Evolutionary conservation across 768 basidiomycete genomes (phyloP), one percentile per base, ranked within the genome.

Genomic region (Cantharellus anzutake): DNA sequence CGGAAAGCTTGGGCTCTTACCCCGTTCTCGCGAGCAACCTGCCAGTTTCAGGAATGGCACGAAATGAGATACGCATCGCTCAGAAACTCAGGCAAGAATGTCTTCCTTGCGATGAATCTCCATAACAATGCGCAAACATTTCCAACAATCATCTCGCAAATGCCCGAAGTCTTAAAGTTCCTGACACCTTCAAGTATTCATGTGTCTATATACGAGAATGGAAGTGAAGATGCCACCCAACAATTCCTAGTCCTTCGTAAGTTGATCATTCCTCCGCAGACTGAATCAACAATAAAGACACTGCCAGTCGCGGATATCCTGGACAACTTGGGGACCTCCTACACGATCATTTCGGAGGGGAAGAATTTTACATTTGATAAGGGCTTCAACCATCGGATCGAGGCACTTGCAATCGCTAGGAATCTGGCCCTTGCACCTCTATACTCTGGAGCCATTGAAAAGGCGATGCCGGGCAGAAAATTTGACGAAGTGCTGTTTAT

Each of bases 11-110:
- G 11, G 11, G 29, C 44, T 11, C 44, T 48, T 48, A 48, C 29
- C 11, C 11, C 11, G 29, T 48, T 11, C 44, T 1, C 44, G 29
- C 44, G 44, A 29, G 11, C 44, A 48, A 29, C 44, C 11, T 55
- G 52, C 52, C 7, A 7, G 11, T 7, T 55, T 11, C 52, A 37
- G 7, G 52, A 55, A 7, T 55, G 52, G 52, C 52, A 55, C 38
- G 59, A 71, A 72, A 51, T 14, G 35, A 11, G 52, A 11, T 55
- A 55, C 38, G 11, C 11, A 11, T 55, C 52, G 35, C 7, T 55
- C 35, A 11, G 11, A 37, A 37, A 11, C 38, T 11, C 11, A 11
- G 11, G 52, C 52, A 37, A 55, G 52, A 55, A 11, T 37, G 11
- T 55, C 11, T 37, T 55, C 52, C 7, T 55, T 55, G 52, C 11